Evolutionary conservation across 371 early-diverging fungal species (phyloP).

Genomic region (Mortierella sp.): DNA sequence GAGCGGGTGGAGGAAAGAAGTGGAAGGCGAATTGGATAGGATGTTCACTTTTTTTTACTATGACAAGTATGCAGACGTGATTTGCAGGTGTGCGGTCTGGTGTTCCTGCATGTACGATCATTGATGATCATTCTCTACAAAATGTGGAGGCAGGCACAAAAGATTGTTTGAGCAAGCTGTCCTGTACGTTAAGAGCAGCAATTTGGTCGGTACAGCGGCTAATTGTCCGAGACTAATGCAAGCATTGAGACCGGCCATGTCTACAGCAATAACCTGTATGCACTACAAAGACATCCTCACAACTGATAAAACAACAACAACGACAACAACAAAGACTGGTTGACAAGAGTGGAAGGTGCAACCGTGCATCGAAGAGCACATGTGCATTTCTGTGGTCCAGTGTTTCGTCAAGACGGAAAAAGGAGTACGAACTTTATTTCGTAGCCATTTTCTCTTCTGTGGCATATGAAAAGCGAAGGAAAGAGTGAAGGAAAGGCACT

Average conservation of each 20-base stretch:
- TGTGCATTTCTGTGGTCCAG: neutral
- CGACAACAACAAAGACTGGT: neutral
- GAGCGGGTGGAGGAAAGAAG: neutral
- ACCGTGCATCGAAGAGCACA: constrained; percentile 1
- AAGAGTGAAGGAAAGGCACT: neutral
- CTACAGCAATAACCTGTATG: neutral
- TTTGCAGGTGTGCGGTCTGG: neutral
- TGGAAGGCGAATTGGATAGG: neutral
- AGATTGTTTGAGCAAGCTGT: neutral
- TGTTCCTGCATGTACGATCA: neutral
- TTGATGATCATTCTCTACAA: neutral
- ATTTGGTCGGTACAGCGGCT: too few species aligned
- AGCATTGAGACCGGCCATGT: neutral
- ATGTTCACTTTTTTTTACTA: neutral
- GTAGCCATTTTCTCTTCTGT: too few species aligned
- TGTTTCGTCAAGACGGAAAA: neutral
- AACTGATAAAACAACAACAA: neutral
- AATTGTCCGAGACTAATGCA: neutral
- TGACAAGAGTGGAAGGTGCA: neutral
- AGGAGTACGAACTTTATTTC: neutral
- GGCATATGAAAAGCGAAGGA: constrained; percentile 10
- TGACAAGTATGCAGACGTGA: neutral
- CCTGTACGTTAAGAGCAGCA: too few species aligned
- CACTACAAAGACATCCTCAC: neutral
- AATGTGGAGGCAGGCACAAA: neutral